Conservation (phyloP, 2,329 filamentous ascomycete species). For the Harringtonia lauricola region DNA sequence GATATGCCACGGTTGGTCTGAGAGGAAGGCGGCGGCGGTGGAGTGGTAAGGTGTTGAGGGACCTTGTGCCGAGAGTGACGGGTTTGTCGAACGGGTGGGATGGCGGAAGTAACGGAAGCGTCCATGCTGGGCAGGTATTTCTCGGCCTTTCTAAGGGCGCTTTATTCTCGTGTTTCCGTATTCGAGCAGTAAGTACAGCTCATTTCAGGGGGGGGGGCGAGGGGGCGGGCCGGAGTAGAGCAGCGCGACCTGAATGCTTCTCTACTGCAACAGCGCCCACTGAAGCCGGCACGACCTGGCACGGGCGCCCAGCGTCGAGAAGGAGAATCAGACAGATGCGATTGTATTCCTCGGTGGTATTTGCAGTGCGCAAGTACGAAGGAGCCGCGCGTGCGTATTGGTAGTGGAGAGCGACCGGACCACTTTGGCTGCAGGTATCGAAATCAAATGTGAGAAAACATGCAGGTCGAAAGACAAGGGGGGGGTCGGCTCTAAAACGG, state of each 20-base stretch:
- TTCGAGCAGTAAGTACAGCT: background rate
- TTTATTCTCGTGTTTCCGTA: background rate
- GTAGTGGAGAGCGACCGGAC: too few species aligned
- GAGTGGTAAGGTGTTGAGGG: constrained; percentile 6
- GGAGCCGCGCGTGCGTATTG: background rate
- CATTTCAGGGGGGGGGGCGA: background rate
- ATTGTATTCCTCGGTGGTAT: background rate
- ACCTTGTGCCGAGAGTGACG: constrained; percentile 21
- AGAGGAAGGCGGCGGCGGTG: background rate
- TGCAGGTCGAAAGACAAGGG: background rate
- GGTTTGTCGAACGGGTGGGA: constrained; percentile 18
- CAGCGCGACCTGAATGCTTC: background rate
- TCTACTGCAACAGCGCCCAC: background rate
- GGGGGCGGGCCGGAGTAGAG: background rate
- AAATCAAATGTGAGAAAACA: background rate
- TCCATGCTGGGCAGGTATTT: constrained; percentile 9
- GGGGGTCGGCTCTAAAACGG: too few species aligned
- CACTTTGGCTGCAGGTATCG: too few species aligned
- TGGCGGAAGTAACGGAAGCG: constrained; percentile 7
- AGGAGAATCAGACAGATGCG: background rate
- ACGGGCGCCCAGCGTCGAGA: constrained; percentile 1
- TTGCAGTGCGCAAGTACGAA: too few species aligned
- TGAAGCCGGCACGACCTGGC: constrained; percentile 1
- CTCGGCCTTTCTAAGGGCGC: background rate
- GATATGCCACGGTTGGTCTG: constrained; percentile 14